Conservation (phyloP, 345 rosid species). For the Anacardium occidentale region DNA sequence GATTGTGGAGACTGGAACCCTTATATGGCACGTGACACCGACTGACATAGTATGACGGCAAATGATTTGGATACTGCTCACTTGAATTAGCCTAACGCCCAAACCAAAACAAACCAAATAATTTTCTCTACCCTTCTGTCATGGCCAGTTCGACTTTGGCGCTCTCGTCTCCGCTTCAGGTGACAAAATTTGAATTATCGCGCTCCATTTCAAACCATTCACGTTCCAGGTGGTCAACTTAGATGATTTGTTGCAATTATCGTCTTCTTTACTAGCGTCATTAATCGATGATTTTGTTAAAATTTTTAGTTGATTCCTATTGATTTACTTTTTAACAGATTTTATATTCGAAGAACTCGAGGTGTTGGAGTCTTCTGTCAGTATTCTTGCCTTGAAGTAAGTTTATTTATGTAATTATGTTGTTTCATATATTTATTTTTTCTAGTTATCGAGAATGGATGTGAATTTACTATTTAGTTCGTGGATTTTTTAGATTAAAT, state of each 20-base stretch:
- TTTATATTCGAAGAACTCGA: slow-evolving; percentile 23
- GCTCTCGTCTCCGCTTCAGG: slow-evolving; percentile 15
- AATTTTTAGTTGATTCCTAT: neutral
- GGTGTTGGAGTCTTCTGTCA: slow-evolving; percentile 40
- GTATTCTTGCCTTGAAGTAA: slow-evolving; percentile 72
- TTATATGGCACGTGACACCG: neutral
- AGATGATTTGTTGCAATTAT: neutral
- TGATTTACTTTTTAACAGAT: slow-evolving; percentile 29
- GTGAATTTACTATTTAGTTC: neutral
- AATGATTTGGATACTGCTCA: neutral
- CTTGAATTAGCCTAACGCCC: neutral
- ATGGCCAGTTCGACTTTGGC: slow-evolving; percentile 26
- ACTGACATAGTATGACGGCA: neutral
- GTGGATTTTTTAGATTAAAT: neutral
- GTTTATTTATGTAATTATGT: neutral
- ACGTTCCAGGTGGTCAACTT: slow-evolving; percentile 22
- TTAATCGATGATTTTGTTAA: neutral
- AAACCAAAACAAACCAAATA: neutral
- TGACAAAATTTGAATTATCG: slow-evolving; percentile 6
- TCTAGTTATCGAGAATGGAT: neutral
- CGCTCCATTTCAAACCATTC: slow-evolving; percentile 19
- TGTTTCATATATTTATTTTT: neutral
- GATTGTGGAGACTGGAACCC: too few species aligned
- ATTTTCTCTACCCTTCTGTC: neutral
- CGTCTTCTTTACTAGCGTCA: neutral